Evolutionary conservation across 2,329 filamentous ascomycete genomes (phyloP), one percentile per base, ranked within the genome.

Genomic region (Apiospora hydei): DNA sequence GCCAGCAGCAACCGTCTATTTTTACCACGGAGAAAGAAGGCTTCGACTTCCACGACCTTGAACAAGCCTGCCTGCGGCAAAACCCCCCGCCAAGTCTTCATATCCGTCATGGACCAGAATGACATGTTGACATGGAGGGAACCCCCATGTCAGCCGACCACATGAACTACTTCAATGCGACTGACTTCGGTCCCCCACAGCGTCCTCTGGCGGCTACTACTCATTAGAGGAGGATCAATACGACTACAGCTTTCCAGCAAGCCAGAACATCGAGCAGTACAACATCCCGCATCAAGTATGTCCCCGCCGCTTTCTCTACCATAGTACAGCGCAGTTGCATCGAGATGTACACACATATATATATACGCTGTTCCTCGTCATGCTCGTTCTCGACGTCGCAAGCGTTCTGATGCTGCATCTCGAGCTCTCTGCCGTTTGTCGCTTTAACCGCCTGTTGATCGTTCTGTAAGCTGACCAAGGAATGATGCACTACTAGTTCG

Each of bases 51-150:
- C n/a, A n/a, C 34, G n/a, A 41, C 57, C 57, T 34, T 6, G 41
- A 13, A 38, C 34, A 38, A 38, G 34, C 8, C 24, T 24, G 30
- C 57, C 21, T 41, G 34, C 34, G 34, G 57, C 18, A 30, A 30
- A n/a, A 41, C 30, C 34, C 34, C 10, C 57, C 34, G 53, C 57
- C 57, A 64, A 64, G 30, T 38, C 18, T 11, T 30, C 30, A 38
- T 38, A 64, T n/a, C 18, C 44, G 47, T 24, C 30, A 69, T 69
- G 68, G 68, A 69, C n/a, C 68, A 69, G 34, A 69, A 69, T 26
- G 47, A 69, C 18, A 69, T 69, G 68, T 51, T 69, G 47, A 51
- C 46, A 51, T 69, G 68, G 68, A 38, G 68, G 47, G 34, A 69
- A 21, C 68, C 68, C 67, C 68, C 67, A 43, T 69, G 46, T 18